Evolutionary conservation across 2,329 filamentous ascomycete species (phyloP), one percentile per base, ranked within the genome.

Genomic region (Didymella pinodella): DNA sequence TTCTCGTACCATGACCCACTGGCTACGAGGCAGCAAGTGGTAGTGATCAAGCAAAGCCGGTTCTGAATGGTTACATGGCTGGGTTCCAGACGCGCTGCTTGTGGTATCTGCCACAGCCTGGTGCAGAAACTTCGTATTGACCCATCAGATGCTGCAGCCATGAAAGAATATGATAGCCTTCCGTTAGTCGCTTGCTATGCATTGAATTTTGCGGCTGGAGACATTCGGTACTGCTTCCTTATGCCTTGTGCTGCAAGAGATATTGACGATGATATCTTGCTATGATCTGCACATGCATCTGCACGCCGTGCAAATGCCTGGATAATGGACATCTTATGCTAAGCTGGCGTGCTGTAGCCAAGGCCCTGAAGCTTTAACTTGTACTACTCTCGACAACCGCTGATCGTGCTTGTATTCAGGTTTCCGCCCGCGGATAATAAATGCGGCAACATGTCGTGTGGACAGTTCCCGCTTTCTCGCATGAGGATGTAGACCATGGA

Each of bases 331-430:
- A 43, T 16, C 10, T 6, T 26, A 12, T 26, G 20, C 49, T n/a
- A 45, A 38, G 31, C 26, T 36, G 44, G 32, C n/a, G 18, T 20
- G 11, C 6, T 28, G 22, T 26, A 40, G 55, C 56, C 50, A 54
- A 59, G 50, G 29, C 32, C 29, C 34, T 20, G 50, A 54, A 59
- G 50, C 56, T 59, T 54, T 59, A 2, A 45, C 38, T n/a, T 32
- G 49, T 36, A 36, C 20, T 29, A 36, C 20, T 29, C 14, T 48
- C 22, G n/a, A 22, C 8, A 14, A 11, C 25, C 22, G 44, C 29
- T 31, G 31, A 58, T 40, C 36, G 31, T 54, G 49, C 49, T 50
- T 50, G 46, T 32, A 25, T 28, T 7, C 7, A 12, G 10, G n/a
- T n/a, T 41, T 29, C 31, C 46, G 50, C 16, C 49, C 50, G 50